A percentile compares a stretch with the other conserved stretches of the same genome.
Conservation (phyloP, 208 protist species). For the Crithidia fasciculata region DNA sequence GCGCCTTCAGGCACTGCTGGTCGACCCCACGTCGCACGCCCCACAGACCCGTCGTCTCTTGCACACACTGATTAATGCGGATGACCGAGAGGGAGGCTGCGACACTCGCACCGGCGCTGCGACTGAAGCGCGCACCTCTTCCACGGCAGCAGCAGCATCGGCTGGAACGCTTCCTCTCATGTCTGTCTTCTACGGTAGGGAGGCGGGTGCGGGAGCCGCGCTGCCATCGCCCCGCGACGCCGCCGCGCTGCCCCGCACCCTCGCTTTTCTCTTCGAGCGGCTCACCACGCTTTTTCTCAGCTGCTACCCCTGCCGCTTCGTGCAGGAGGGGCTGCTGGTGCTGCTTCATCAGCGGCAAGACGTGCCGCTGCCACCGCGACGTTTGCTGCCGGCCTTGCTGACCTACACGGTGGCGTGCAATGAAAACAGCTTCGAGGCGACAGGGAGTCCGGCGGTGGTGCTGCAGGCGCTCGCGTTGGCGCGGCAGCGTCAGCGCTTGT, state of each 20-base stretch:
- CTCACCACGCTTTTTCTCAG: slow-evolving; percentile 36
- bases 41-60: slow-evolving; percentile 18
- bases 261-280: slow-evolving; percentile 24
- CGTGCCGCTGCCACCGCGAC: slow-evolving; percentile 11
- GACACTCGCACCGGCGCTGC: not conserved
- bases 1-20: slow-evolving; percentile 35
- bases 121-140: no score
- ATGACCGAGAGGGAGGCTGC: not conserved
- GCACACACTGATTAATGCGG: slow-evolving; percentile 8
- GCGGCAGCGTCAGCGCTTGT: slow-evolving; percentile 13
- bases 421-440: slow-evolving; percentile 28
- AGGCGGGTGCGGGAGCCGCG: no score
- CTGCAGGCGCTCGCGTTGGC: slow-evolving; percentile 12
- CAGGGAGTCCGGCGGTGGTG: slow-evolving; percentile 16
- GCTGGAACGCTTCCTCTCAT: slow-evolving; percentile 5
- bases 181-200: slow-evolving; percentile 15
- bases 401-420: slow-evolving; percentile 36
- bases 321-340: slow-evolving; percentile 36
- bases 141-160: not conserved
- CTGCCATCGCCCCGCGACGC: not conserved
- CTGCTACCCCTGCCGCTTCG: slow-evolving; percentile 37
- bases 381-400: slow-evolving; percentile 41
- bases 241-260: not conserved
- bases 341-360: slow-evolving; percentile 21
- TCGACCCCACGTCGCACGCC: slow-evolving; percentile 13